Base-by-base conservation (phyloP, 495 filamentous ascomycete genomes). In the Talaromyces stipitatus region DNA sequence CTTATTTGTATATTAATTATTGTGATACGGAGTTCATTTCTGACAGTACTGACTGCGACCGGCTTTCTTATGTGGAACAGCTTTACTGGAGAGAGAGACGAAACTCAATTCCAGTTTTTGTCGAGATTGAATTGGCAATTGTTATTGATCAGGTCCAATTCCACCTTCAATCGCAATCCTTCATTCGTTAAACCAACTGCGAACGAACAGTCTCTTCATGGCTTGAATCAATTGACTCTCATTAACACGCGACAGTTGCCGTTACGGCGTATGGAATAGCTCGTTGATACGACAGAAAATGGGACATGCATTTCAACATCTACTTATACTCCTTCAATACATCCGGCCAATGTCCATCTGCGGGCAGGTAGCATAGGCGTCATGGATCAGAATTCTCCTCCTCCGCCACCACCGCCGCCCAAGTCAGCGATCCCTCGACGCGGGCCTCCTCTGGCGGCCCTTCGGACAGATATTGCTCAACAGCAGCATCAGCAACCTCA, bases 401-500 rank as follows among this genome's bases (percentile, higher is more conserved):
- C 45, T 23, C 24, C 24, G 22, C 29, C 52, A 36, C 30, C 28
- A 12, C 30, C 52, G 14, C 30, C 53, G 33, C 54, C 54, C 54
- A 55, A 45, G n/a, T 55, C 54, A 22, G 54, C 32, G 16, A 55
- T 55, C 45, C 54, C 54, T 46, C 54, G 54, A 27, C 54, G 54
- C 22, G 54, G 54, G 26, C 54, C 54, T 28, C 33, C 54, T 45
- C 54, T 55, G 14, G 10, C 54, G 10, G 32, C 54, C n/a, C 45
- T 55, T 11, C 54, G 54, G 10, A 55, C 54, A 23, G 54, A 55
- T 11, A 4, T 55, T 28, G 32, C 54, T 24, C 51, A 54, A 18
- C 53, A 55, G 33, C 54, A 55, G 22, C n/a, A 14, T 33, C 54
- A 28, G 7, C n/a, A 27, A 8, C 54, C 36, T 20, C 54, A 46